phyloP scores from a whole-genome alignment of 2,329 filamentous ascomycete species.

The Passalora sequoiae region DNA sequence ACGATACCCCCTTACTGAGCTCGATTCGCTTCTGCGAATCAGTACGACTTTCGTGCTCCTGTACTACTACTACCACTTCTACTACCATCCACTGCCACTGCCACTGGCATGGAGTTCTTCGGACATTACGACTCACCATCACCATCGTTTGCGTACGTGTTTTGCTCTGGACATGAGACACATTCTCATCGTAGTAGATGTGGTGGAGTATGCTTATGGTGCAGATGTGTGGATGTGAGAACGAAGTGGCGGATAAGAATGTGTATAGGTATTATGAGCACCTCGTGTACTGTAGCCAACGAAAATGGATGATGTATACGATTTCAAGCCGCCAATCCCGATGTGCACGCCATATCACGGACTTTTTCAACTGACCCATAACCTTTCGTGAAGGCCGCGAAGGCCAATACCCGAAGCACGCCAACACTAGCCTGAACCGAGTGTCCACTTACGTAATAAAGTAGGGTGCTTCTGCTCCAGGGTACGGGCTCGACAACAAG shows the following conservation, averaged over 20 bases:
- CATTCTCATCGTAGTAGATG: conserved; percentile 3
- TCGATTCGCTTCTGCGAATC: conserved; percentile 8
- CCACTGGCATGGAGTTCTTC: not conserved
- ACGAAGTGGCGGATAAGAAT: conserved; percentile 10
- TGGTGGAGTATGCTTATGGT: conserved; percentile 1
- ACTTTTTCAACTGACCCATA: too few species aligned
- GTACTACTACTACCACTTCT: conserved; percentile 13
- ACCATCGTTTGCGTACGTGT: not conserved
- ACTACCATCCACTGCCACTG: not conserved
- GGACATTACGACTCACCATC: too few species aligned
- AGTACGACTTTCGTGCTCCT: conserved; percentile 8
- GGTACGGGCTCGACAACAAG: too few species aligned
- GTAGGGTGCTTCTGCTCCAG: too few species aligned
- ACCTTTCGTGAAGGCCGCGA: too few species aligned
- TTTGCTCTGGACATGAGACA: not conserved
- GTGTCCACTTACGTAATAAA: too few species aligned
- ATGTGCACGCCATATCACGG: too few species aligned
- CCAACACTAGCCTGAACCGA: too few species aligned
- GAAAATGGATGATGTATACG: not conserved
- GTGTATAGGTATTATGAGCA: conserved; percentile 6
- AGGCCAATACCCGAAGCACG: too few species aligned
- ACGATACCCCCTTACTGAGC: conserved; percentile 24
- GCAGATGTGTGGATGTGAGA: not conserved
- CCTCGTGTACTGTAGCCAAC: not conserved
- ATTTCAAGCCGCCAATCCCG: not conserved